Evolutionary conservation across 108 stramenopile genomes (phyloP), one percentile per base, ranked within the genome.

Genomic region (Pseudonitzschia pungens): DNA sequence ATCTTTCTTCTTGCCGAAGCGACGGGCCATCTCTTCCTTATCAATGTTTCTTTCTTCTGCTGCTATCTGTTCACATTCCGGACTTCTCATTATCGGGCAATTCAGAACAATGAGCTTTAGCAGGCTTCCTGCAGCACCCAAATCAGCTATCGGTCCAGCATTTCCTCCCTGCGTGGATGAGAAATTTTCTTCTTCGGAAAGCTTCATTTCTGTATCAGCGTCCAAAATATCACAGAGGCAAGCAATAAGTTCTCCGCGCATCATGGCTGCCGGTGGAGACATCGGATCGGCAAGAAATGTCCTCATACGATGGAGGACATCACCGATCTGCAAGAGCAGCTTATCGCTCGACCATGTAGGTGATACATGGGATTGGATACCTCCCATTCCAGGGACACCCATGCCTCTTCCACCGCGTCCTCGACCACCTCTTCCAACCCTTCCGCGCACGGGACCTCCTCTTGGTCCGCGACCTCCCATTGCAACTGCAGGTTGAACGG

Each of bases 111-210:
- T 92, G 24, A 94, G 65, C 77, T 94, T 94, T 68, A 92, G 68
- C 44, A 94, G 79, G 82, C 93, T 92, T 28, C 93, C 93, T 5
- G 93, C 93, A 71, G 79, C 82, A 14, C 93, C 93, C 21, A 94
- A 72, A 64, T 94, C 93, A 42, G 83, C 87, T 33, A 91, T 89
- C 3, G 86, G 83, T 36, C 84, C 89, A 11, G 72, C 69, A 53
- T 41, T 33, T 51, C 48, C 73, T 24, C 67, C 43, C 29, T 73
- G 78, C n/a, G 79, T 81, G 20, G 88, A 83, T 18, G 89, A 81
- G 2, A 66, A 48, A 36, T 73, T 51, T 64, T 92, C 93, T 69
- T 90, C 89, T 44, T 92, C 90, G 4, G 83, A 76, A 51, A 94
- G 76, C 52, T 87, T 87, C 84, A 92, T 89, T 28, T 92, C 89